phyloP scores from a whole-genome alignment of 208 protist genomes.

The Wallacemonas sp. region DNA sequence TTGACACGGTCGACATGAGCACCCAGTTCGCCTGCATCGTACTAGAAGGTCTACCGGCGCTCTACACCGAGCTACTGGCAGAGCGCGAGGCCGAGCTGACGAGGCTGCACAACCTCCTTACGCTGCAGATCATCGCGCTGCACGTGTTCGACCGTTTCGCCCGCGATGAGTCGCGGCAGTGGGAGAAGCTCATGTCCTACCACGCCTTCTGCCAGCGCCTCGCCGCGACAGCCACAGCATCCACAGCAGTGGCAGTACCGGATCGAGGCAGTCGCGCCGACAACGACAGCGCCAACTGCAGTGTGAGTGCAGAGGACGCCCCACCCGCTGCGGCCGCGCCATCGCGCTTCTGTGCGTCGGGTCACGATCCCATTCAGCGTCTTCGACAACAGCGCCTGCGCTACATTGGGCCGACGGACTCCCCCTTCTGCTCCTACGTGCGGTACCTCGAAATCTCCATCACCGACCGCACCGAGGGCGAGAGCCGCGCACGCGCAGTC shows the following conservation, averaged over 20 bases:
- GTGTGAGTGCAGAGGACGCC: not conserved
- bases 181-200: slow-evolving; percentile 36
- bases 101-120: slow-evolving; percentile 20
- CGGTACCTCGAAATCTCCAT: slow-evolving; percentile 36
- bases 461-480: slow-evolving; percentile 22
- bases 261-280: no score
- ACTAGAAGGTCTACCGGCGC: not conserved
- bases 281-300: no score
- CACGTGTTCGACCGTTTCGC: slow-evolving; percentile 32
- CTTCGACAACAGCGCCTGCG: slow-evolving; percentile 16
- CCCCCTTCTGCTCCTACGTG: slow-evolving; percentile 48
- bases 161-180: slow-evolving; percentile 42
- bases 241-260: no score
- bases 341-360: no score
- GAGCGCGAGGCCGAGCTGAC: slow-evolving; percentile 24
- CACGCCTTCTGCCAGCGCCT: slow-evolving; percentile 41
- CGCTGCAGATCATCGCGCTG: slow-evolving; percentile 27
- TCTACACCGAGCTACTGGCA: slow-evolving; percentile 36
- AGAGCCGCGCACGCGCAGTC: slow-evolving; percentile 16
- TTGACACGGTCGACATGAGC: not conserved
- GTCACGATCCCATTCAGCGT: slow-evolving; percentile 6
- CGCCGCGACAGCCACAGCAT: slow-evolving; percentile 9
- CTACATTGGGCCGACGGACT: slow-evolving; percentile 38
- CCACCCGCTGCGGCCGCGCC: not conserved
- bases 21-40: not conserved